Conservation (phyloP, 83 land plant species). For the Picea abies region DNA sequence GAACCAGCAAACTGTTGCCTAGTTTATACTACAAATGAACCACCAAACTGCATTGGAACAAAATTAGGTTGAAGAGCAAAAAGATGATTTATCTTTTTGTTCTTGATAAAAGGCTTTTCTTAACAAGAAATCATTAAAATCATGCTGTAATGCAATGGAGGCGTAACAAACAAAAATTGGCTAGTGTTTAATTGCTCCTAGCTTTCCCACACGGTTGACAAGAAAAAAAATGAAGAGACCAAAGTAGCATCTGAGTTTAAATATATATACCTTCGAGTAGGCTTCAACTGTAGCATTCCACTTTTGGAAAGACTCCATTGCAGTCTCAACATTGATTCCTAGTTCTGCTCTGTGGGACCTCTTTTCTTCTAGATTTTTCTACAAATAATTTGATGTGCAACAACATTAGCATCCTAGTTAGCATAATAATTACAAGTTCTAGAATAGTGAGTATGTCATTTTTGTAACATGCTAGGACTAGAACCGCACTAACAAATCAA, state of each 20-base stretch:
- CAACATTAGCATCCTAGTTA: neutral
- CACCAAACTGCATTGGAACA: neutral
- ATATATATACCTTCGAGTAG: constrained; percentile 41
- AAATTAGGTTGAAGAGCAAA: neutral
- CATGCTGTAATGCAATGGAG: neutral
- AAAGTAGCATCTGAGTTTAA: neutral
- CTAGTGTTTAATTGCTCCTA: too few species aligned
- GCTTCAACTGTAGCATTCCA: constrained; percentile 36
- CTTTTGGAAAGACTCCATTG: constrained; percentile 43
- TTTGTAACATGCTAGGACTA: too few species aligned
- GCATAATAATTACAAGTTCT: neutral
- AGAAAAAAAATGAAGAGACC: neutral
- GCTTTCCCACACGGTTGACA: neutral
- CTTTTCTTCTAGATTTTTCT: constrained; percentile 62
- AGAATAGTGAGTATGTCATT: too few species aligned
- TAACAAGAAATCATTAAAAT: too few species aligned
- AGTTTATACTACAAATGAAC: neutral
- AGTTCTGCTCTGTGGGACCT: constrained; percentile 38
- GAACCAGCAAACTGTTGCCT: neutral
- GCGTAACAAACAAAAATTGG: too few species aligned
- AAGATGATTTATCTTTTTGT: neutral
- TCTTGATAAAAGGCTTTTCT: neutral
- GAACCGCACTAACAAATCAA: too few species aligned
- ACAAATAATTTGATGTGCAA: neutral
- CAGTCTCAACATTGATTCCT: constrained; percentile 30